Conservation (phyloP, 1,284 basidiomycete genomes). For the Fomitopsis pinicola region DNA sequence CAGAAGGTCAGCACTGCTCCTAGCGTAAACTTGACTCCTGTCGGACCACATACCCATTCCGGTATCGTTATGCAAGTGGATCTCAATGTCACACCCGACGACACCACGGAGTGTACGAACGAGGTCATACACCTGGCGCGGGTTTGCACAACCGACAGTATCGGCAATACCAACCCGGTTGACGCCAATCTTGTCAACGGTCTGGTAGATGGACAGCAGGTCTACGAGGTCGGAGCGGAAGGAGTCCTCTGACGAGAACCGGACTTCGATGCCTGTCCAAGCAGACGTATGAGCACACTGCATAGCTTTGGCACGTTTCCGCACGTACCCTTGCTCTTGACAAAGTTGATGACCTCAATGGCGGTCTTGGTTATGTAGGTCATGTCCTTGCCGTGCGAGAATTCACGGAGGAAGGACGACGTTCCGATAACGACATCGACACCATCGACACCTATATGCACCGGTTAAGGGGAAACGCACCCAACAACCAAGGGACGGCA, state of each 20-base stretch:
- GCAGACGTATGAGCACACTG: background rate
- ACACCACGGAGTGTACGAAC: slow-evolving; percentile 96
- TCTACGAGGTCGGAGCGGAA: slow-evolving; percentile 99
- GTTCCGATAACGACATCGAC: slow-evolving; percentile 99
- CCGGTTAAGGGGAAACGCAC: background rate
- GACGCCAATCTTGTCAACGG: slow-evolving; percentile 99
- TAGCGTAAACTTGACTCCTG: background rate
- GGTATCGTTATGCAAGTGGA: slow-evolving; percentile 99
- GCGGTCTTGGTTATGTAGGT: slow-evolving; percentile 99
- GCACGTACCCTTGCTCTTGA: slow-evolving; percentile 89
- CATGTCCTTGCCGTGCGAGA: slow-evolving; percentile 99
- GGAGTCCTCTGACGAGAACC: slow-evolving; percentile 99
- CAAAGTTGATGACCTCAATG: slow-evolving; percentile 98
- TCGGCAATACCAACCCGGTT: slow-evolving; percentile 99
- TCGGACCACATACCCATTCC: slow-evolving; percentile 60
- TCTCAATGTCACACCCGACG: slow-evolving; percentile 95
- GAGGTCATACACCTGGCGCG: slow-evolving; percentile 97
- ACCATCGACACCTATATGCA: slow-evolving; percentile 82
- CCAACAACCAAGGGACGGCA: background rate
- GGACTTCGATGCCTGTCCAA: slow-evolving; percentile 81
- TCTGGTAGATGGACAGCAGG: slow-evolving; percentile 97
- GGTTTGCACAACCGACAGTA: slow-evolving; percentile 98
- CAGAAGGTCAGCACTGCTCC: slow-evolving; percentile 5
- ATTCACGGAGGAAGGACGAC: slow-evolving; percentile 97
- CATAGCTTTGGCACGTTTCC: no score